A percentile compares a stretch with the other conserved stretches of the same genome.
Evolutionary conservation across 2,329 filamentous ascomycete species (phyloP).

Genomic region (Pseudocercospora vitis): DNA sequence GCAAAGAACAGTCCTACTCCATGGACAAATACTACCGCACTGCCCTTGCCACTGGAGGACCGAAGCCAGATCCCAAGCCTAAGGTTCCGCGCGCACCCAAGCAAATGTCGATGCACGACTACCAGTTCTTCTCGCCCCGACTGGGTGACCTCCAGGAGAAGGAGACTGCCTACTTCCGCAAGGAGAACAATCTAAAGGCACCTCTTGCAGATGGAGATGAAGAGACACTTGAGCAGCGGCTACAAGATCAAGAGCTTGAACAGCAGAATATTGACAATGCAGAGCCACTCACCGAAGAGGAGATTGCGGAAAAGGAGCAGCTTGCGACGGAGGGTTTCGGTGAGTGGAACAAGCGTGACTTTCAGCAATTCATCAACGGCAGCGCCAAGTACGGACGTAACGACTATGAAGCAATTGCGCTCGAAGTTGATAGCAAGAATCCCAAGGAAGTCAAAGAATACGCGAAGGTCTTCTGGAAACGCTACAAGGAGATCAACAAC

Average conservation of each 20-base stretch:
- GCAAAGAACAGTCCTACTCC: constrained; percentile 96
- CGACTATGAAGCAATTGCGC: constrained; percentile 80
- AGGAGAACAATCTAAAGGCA: constrained; percentile 94
- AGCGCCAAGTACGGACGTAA: constrained; percentile 88
- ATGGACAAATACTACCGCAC: constrained; percentile 99
- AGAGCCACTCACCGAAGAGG: constrained; percentile 81
- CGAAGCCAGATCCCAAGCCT: constrained; percentile 80
- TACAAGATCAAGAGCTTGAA: constrained; percentile 81
- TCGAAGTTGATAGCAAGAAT: constrained; percentile 88
- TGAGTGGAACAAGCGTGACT: constrained; percentile 95
- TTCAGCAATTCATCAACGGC: constrained; percentile 96
- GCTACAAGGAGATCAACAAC: constrained; percentile 85
- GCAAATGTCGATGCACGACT: constrained; percentile 89
- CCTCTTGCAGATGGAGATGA: constrained; percentile 85
- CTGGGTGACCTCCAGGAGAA: constrained; percentile 90
- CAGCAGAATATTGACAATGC: constrained; percentile 94
- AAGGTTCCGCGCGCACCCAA: constrained; percentile 95
- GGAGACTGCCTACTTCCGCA: constrained; percentile 92
- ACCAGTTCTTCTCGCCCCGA: constrained; percentile 89
- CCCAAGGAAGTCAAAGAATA: constrained; percentile 84
- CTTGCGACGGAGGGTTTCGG: constrained; percentile 84
- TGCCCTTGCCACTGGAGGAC: constrained; percentile 77
- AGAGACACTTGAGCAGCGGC: constrained; percentile 79
- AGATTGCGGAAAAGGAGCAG: constrained; percentile 79
- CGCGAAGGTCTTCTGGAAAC: constrained; percentile 93